Conservation (phyloP, 2,329 filamentous ascomycete genomes). For the Chalaropsis ovoidea region DNA sequence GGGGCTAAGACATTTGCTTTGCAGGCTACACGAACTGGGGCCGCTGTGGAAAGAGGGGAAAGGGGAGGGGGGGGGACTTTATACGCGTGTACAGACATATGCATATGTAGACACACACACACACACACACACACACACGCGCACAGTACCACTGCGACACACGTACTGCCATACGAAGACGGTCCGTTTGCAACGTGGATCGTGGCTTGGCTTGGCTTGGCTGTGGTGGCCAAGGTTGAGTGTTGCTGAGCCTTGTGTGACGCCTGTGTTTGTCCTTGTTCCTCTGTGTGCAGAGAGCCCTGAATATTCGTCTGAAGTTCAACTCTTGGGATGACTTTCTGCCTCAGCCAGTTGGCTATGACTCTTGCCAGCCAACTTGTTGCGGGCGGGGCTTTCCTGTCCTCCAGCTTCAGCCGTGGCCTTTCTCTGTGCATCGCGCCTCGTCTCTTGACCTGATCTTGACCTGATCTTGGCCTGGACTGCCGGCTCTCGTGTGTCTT, state of each 20-base stretch:
- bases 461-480: no score
- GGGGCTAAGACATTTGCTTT: slow-evolving; percentile 7
- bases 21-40: slow-evolving; percentile 9
- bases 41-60: not conserved
- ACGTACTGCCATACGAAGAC: no score
- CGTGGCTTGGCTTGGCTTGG: no score
- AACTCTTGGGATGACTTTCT: not conserved
- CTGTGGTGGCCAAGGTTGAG: not conserved
- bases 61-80: not conserved
- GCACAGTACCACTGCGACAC: no score
- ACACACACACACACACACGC: no score
- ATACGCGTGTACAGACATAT: not conserved
- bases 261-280: not conserved
- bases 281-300: not conserved
- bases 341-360: no score
- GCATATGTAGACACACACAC: no score
- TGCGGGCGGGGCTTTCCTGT: not conserved
- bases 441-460: no score
- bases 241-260: no score
- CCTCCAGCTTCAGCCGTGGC: not conserved
- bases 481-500: not conserved
- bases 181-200: no score
- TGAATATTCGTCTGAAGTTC: not conserved
- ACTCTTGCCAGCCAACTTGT: not conserved
- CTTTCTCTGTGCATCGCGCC: not conserved